These are phyloP conservation scores for Monosporascus ibericus DNA, from an alignment of 2,329 filamentous ascomycete species.

Conservation along the genomic window DNA sequence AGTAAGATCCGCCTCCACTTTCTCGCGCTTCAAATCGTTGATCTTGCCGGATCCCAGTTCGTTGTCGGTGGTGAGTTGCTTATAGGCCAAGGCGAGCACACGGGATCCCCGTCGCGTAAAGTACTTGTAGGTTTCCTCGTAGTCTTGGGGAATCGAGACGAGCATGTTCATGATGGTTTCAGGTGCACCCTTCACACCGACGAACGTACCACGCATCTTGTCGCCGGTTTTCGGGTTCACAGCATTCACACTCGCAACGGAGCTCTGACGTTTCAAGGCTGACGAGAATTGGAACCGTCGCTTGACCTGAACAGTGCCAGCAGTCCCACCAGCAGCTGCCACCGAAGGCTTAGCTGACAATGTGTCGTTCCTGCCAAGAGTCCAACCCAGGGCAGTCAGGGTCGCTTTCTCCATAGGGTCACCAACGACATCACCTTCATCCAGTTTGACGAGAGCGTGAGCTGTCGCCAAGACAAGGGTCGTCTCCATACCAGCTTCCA, in stretches of 20 bases:
- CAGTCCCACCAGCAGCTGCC: conserved; percentile 40
- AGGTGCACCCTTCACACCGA: conserved; percentile 91
- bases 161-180: conserved; percentile 97
- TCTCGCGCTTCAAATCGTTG: conserved; percentile 90
- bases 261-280: conserved; percentile 90
- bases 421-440: conserved; percentile 94
- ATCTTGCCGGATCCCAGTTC: conserved; percentile 81
- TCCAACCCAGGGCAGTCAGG: conserved; percentile 82
- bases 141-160: conserved; percentile 71
- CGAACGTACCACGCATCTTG: conserved; percentile 80
- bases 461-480: conserved; percentile 91
- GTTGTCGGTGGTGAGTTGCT: conserved; percentile 74
- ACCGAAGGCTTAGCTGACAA: conserved; percentile 61
- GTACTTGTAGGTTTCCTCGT: conserved; percentile 97
- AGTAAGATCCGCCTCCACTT: conserved; percentile 74
- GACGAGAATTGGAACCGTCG: conserved; percentile 98
- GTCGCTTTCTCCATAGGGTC: conserved; percentile 99
- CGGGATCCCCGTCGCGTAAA: conserved; percentile 94
- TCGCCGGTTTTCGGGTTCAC: conserved; percentile 66
- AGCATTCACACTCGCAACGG: conserved; percentile 75
- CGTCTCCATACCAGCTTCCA: conserved; percentile 69
- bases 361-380: conserved; percentile 80
- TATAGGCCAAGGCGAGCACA: conserved; percentile 90
- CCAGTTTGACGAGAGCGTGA: conserved; percentile 90
- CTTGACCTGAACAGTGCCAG: conserved; percentile 86